Conservation (phyloP, 1,284 basidiomycete genomes). For the Austroboletus niveus region DNA sequence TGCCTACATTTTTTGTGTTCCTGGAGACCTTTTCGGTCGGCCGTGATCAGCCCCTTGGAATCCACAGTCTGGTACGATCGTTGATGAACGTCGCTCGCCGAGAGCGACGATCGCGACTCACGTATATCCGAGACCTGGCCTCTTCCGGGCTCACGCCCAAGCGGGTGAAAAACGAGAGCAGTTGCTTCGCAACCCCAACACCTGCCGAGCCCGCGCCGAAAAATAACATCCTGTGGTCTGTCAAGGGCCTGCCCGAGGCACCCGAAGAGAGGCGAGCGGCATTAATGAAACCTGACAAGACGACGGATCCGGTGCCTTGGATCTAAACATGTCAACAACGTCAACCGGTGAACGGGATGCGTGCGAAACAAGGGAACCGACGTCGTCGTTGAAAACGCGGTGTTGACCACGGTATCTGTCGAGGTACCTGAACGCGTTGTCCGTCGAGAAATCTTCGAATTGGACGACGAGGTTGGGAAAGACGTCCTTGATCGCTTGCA, state of each 20-base stretch:
- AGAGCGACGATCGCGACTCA: conserved; percentile 32
- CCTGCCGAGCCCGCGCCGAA: conserved; percentile 77
- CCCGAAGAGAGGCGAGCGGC: conserved; percentile 66
- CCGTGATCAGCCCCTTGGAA: conserved; percentile 74
- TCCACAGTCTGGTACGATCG: conserved; percentile 55
- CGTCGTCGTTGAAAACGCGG: conserved; percentile 81
- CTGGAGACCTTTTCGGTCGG: conserved; percentile 62
- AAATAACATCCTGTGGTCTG: conserved; percentile 79
- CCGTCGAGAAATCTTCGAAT: conserved; percentile 80
- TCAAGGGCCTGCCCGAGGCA: conserved; percentile 58
- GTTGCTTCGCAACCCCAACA: conserved; percentile 79
- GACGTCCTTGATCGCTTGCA: conserved; percentile 63
- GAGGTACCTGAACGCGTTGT: conserved; percentile 75
- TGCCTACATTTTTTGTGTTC: conserved; percentile 67
- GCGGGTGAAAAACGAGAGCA: conserved; percentile 73
- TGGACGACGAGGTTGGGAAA: conserved; percentile 78
- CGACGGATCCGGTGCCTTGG: conserved; percentile 71
- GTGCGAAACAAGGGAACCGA: conserved; percentile 32
- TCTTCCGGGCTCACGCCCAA: conserved; percentile 64
- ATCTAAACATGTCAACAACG: conserved; percentile 36
- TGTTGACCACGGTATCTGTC: conserved; percentile 60
- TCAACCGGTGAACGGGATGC: no score
- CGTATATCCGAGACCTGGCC: conserved; percentile 68
- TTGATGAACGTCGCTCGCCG: conserved; percentile 9
- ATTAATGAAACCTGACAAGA: conserved; percentile 78